Conservation (phyloP, 345 rosid species). For the Clarkia xantiana region DNA sequence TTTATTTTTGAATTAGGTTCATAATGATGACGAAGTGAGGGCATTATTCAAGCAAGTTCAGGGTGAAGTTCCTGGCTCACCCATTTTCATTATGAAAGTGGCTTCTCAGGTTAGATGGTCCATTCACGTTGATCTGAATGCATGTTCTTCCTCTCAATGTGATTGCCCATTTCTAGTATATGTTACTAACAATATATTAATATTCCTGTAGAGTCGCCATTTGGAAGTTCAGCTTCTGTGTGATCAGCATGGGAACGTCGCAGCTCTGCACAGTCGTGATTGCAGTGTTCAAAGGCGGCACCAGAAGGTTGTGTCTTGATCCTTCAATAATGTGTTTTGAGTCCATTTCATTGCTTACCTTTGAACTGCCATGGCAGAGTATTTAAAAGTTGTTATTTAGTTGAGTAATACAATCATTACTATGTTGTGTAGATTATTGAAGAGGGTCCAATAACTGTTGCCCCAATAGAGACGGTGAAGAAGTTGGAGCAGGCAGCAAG, state of each 20-base stretch:
- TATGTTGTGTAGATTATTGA: slow-evolving; percentile 59
- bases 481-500: slow-evolving; percentile 97
- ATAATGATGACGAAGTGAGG: slow-evolving; percentile 92
- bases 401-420: not conserved
- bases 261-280: slow-evolving; percentile 99
- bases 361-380: not conserved
- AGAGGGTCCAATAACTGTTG: slow-evolving; percentile 99
- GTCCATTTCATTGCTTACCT: not conserved
- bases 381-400: not conserved
- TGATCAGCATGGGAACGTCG: slow-evolving; percentile 88
- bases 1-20: slow-evolving; percentile 43
- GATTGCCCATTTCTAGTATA: not conserved
- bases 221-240: slow-evolving; percentile 96
- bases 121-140: slow-evolving; percentile 11
- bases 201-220: slow-evolving; percentile 70
- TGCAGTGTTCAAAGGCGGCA: slow-evolving; percentile 99
- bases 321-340: not conserved
- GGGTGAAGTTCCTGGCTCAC: slow-evolving; percentile 99
- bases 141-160: not conserved
- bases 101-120: slow-evolving; percentile 80
- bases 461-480: slow-evolving; percentile 63
- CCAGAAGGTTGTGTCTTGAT: slow-evolving; percentile 53
- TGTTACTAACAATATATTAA: not conserved
- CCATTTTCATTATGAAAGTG: slow-evolving; percentile 98
- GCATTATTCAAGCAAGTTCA: slow-evolving; percentile 99